Evolutionary conservation across 257 asterid species (phyloP), one percentile per base, ranked within the genome.

Genomic region (Galeopsis tetrahit): DNA sequence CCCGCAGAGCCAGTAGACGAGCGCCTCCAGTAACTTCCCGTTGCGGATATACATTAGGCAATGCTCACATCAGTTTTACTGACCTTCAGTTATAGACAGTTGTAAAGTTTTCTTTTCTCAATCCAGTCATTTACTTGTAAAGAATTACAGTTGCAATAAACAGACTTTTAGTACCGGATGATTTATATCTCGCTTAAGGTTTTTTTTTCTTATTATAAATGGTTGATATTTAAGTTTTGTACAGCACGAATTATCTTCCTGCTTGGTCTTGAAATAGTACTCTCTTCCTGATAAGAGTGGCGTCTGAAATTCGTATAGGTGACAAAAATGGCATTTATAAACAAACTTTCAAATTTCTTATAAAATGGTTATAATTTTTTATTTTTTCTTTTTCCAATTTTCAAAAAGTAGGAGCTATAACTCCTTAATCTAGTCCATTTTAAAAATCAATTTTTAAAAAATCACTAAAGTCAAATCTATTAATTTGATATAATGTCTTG

Each of bases 1-100:
- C 77, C 84, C 83, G 53, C 97, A 78, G 63, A 76, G 86, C 42
- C 94, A 76, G 71, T 84, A 79, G 78, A 32, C 17, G 17, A 57
- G 9, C 63, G 2, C 40, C 17, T 33, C 66, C 31, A 34, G 3
- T 4, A 32, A 32, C 15, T 32, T 57, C 32, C 14, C 63, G 3
- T 6, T 33, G 66, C 13, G 43, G 35, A 60, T 13, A 60, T 10
- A 35, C 28, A 56, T 21, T 56, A 21, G 52, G 52, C 52, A 46
- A 46, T 46, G 15, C 52, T 46, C 60, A 53, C 34, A 17, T 6
- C 60, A 58, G 13, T 15, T 40, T 43, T 62, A 53, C 72, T 68
- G 52, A 72, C 36, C 69, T 66, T 68, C 63, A 40, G 71, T 43
- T 63, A 48, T 48, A 68, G 28, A 21, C 28, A 21, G 66, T 2